Conservation (phyloP, 2,329 filamentous ascomycete genomes). For the Trichoderma arundinaceum region DNA sequence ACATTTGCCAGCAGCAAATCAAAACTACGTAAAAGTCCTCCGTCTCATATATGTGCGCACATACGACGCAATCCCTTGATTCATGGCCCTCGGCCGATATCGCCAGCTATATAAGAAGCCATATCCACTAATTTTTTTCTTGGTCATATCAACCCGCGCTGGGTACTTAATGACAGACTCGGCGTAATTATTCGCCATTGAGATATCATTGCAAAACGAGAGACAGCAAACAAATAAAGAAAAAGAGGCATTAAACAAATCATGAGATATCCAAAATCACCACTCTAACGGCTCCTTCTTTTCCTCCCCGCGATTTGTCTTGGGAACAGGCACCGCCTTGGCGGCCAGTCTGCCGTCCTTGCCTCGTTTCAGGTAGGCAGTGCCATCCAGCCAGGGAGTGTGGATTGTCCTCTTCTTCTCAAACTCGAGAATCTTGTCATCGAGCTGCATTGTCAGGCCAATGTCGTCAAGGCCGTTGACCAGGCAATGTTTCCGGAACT, state of each 20-base stretch:
- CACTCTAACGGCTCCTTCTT: conserved; percentile 88
- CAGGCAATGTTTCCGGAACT: conserved; percentile 93
- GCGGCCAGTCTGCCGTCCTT: conserved; percentile 61
- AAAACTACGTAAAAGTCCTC: not conserved
- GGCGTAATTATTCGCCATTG: conserved; percentile 13
- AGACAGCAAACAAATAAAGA: conserved; percentile 11
- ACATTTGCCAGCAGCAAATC: not conserved
- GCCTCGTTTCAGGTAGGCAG: conserved; percentile 73
- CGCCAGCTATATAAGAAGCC: conserved; percentile 10
- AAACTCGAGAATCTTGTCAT: conserved; percentile 84
- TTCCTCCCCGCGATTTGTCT: conserved; percentile 85
- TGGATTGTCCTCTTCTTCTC: conserved; percentile 77
- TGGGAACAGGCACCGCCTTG: conserved; percentile 74
- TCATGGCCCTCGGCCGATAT: conserved; percentile 29
- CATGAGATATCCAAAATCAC: conserved; percentile 54
- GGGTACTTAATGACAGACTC: conserved; percentile 26
- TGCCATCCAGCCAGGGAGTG: conserved; percentile 91
- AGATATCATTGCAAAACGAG: conserved; percentile 2
- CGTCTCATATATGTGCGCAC: conserved; percentile 16
- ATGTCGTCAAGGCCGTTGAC: conserved; percentile 95
- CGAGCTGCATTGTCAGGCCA: conserved; percentile 89
- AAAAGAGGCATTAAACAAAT: conserved; percentile 2
- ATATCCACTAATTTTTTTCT: conserved; percentile 3
- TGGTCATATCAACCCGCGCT: conserved; percentile 20
- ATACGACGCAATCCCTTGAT: conserved; percentile 20